Percentiles rank a stretch among this genome's conserved stretches.
These are phyloP conservation scores for Alnus glutinosa DNA, from an alignment of 306 rosid genomes.

Conservation along the genomic window DNA sequence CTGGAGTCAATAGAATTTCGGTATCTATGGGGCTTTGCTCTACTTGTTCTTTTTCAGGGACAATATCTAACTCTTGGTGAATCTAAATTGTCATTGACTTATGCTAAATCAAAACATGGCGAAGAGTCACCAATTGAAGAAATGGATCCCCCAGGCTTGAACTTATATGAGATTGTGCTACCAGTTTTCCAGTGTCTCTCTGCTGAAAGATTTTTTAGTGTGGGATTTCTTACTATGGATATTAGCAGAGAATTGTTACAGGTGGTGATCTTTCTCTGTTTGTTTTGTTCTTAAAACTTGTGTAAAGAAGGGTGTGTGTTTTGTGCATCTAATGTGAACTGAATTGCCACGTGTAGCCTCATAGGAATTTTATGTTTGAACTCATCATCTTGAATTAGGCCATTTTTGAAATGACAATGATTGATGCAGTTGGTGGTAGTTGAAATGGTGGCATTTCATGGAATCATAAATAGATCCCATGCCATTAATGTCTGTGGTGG, in stretches of 20 bases:
- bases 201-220: conserved; percentile 62
- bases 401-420: background rate
- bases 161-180: conserved; percentile 70
- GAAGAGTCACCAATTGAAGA: conserved; percentile 50
- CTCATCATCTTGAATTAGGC: background rate
- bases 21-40: conserved; percentile 90
- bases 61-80: conserved; percentile 49
- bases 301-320: background rate
- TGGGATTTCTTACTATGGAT: conserved; percentile 64
- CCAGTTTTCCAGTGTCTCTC: conserved; percentile 85
- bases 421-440: background rate
- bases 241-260: conserved; percentile 80
- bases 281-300: conserved; percentile 20
- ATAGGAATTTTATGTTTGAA: background rate
- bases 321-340: too few relatives aligned
- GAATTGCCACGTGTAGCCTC: background rate
- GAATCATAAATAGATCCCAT: background rate
- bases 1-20: conserved; percentile 65
- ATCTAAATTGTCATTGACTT: conserved; percentile 52
- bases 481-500: background rate
- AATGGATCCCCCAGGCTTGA: conserved; percentile 48
- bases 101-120: conserved; percentile 39
- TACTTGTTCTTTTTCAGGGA: conserved; percentile 74
- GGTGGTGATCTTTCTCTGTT: conserved; percentile 47
- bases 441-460: background rate